Conservation (phyloP, 768 basidiomycete species). For the Trametes gibbosa region DNA sequence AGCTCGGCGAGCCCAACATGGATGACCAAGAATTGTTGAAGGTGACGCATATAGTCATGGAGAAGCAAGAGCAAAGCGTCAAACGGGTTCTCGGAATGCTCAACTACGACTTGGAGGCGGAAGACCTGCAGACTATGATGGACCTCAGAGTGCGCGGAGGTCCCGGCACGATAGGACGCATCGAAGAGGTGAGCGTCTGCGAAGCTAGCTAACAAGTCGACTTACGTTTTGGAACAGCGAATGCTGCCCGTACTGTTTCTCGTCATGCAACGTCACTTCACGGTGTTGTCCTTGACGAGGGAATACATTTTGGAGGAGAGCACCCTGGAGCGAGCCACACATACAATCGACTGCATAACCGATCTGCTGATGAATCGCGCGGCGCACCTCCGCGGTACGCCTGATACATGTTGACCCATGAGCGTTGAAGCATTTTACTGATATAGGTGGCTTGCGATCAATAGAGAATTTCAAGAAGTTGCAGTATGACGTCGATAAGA, state of each 20-base stretch:
- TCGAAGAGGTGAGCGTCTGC: background rate
- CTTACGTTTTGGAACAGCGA: background rate
- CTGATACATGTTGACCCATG: background rate
- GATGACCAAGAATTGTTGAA: background rate
- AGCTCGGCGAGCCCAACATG: background rate
- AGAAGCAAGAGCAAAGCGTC: background rate
- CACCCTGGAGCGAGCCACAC: background rate
- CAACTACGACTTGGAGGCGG: background rate
- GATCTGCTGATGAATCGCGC: background rate
- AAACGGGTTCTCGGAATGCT: background rate
- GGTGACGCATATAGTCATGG: background rate
- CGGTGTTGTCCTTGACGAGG: background rate
- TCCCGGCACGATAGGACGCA: background rate
- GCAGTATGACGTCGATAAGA: background rate
- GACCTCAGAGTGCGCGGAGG: background rate
- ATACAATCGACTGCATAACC: background rate
- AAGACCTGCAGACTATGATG: background rate
- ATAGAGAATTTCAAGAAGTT: background rate
- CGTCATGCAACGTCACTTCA: background rate
- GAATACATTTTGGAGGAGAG: background rate
- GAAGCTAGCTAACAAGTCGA: background rate
- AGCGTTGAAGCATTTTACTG: too few species aligned
- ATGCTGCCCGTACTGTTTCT: background rate
- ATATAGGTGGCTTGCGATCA: too few species aligned
- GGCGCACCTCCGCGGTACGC: background rate